Evolutionary conservation across 106 monocot species (phyloP).

Genomic region (Narthecium ossifragum): DNA sequence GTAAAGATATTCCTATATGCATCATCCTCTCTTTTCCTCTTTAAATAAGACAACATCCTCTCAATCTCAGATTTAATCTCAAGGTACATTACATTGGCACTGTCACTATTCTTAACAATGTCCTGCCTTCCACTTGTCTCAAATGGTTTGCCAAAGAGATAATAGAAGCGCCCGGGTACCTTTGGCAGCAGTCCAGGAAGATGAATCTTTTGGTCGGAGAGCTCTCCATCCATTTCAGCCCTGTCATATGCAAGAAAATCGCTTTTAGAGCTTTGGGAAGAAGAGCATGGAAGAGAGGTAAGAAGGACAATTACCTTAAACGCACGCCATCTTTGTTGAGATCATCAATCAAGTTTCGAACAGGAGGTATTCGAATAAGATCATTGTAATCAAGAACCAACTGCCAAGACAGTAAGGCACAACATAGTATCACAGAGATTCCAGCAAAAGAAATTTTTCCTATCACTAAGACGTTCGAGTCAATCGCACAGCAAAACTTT

Average conservation of each 20-base stretch:
- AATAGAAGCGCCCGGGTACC: slow-evolving; percentile 85
- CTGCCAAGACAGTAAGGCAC: slow-evolving; percentile 30
- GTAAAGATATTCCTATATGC: slow-evolving; percentile 55
- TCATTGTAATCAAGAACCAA: slow-evolving; percentile 87
- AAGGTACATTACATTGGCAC: slow-evolving; percentile 43
- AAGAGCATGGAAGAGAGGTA: no score
- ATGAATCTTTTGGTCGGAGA: slow-evolving; percentile 53
- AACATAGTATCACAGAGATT: no score
- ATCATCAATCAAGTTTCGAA: slow-evolving; percentile 39
- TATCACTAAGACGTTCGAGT: no score
- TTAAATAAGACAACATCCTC: slow-evolving; percentile 50
- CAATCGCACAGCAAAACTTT: no score
- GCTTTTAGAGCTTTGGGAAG: no score
- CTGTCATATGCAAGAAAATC: no score
- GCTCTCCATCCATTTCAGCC: slow-evolving; percentile 37
- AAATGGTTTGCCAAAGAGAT: slow-evolving; percentile 83
- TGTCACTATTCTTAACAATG: slow-evolving; percentile 35
- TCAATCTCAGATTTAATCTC: slow-evolving; percentile 77
- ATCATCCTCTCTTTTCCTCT: slow-evolving; percentile 80
- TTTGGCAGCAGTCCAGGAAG: slow-evolving; percentile 64
- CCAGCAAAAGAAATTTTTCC: no score
- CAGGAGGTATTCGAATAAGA: slow-evolving; percentile 39
- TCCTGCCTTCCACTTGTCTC: slow-evolving; percentile 52
- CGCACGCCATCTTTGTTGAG: slow-evolving; percentile 30
- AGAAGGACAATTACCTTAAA: slow-evolving; percentile 47